Conservation (phyloP, 1,284 basidiomycete genomes). For the Chondrostereum purpureum region DNA sequence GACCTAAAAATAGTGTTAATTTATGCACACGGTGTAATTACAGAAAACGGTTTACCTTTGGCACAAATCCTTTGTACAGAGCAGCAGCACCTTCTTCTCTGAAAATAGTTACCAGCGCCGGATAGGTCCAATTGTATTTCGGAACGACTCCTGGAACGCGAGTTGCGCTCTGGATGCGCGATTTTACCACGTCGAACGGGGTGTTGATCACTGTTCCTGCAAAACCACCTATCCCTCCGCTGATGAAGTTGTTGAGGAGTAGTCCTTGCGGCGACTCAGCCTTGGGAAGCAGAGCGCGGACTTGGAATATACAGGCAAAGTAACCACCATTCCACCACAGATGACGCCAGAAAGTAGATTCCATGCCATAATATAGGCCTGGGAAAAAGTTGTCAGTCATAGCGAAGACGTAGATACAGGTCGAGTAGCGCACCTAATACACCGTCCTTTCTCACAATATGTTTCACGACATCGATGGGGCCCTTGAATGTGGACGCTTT, state of each 20-base stretch:
- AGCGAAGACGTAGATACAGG: too few species aligned
- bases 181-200: constrained; percentile 91
- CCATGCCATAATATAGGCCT: constrained; percentile 91
- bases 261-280: constrained; percentile 69
- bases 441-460: constrained; percentile 74
- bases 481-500: constrained; percentile 85
- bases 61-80: constrained; percentile 92
- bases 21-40: not conserved
- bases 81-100: constrained; percentile 87
- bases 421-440: too few species aligned
- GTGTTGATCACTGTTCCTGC: constrained; percentile 81
- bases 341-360: constrained; percentile 93
- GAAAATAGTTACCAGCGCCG: constrained; percentile 72
- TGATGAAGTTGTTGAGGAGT: constrained; percentile 88
- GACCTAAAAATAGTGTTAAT: constrained; percentile 26
- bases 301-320: constrained; percentile 87
- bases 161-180: constrained; percentile 81
- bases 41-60: constrained; percentile 42
- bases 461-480: constrained; percentile 84
- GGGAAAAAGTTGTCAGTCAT: too few species aligned
- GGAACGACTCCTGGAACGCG: constrained; percentile 62
- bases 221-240: constrained; percentile 87
- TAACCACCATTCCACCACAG: constrained; percentile 92
- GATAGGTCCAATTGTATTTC: constrained; percentile 94
- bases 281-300: constrained; percentile 76